Evolutionary conservation across 148 eudicot species (phyloP), one percentile per base, ranked within the genome.

Genomic region (Camellia sinensis): DNA sequence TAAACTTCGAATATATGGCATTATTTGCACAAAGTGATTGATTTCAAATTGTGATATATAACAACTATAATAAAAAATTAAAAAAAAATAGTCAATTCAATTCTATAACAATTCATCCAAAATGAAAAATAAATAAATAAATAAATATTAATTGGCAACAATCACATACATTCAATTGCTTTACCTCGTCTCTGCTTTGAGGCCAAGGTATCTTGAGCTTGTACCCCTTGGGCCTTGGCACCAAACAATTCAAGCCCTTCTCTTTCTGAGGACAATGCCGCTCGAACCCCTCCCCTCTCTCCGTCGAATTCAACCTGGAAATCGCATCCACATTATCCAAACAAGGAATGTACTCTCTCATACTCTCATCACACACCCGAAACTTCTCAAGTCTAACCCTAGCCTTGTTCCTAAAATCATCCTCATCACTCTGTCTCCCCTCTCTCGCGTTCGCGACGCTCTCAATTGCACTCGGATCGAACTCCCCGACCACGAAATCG

Each of bases 111-210:
- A 10, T 9, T 12, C 6, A 6, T 41, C 57, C 21, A 71, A 50
- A 21, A 13, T 6, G 22, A 6, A 48, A 41, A 78, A 66, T 1
- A n/a, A 48, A 48, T 45, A 40, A 65, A 44, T 69, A 21, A 64
- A 44, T 43, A 15, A 45, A 29, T 9, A 69, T 5, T 5, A 43
- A 14, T 15, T 44, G 12, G 6, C 54, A 44, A n/a, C 45, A 21
- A 43, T 40, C 62, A 64, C 17, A 3, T 3, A 7, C 15, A 37
- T 10, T 9, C 5, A 64, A 2, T 8, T 46, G 43, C 7, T 21
- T 10, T 79, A 92, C 97, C 97, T 90, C 90, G 73, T 90, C 88
- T 81, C 89, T 79, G 77, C 97, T 90, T 57, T 82, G 72, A 0
- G 97, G 92, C 97, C 94, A 92, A 1, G 89, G 86, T 40, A 90